Evolutionary conservation across 768 basidiomycete genomes (phyloP), one percentile per base, ranked within the genome.

Genomic region (Auricularia cornea): DNA sequence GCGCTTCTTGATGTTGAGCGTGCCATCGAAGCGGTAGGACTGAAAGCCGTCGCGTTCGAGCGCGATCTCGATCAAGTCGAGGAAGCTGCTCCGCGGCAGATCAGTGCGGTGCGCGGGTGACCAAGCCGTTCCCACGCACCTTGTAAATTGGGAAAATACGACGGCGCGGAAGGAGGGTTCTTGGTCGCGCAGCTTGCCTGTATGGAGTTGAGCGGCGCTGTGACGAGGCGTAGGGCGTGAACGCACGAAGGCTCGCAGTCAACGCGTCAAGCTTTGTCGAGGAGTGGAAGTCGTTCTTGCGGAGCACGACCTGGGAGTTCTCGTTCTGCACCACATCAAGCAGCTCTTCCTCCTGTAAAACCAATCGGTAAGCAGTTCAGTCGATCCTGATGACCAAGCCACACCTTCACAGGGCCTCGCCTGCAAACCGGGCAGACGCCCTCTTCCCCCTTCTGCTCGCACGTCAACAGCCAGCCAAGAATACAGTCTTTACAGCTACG

Each of bases 201-300:
- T 52, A 68, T 64, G 31, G n/a, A 48, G 1, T 2, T 57, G 1
- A 29, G 30, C 0, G 28, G 3, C 20, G 6, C 33, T 5, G 1
- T 56, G 12, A 30, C 33, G 30, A 16, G 30, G 6, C 11, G 20
- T 14, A 60, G 40, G 18, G 6, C 3, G 33, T 3, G 16, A 67
- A 78, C 79, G 61, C 70, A 84, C 91, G 80, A 3, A 98, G 80
- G 70, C 88, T 83, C 63, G 83, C 80, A 10, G 91, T 73, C 30
- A 98, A 76, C 1, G 94, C 94, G 62, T 94, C 84, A 3, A 98
- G 78, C 74, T 98, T 98, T 1, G 95, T 97, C 10, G 92, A 94
- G 3, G 92, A 89, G 41, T 84, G 82, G 74, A 97, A 92, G 74
- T 95, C 85, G 66, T 93, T 93, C 67, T 86, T 84, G 12, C 90